Conservation (phyloP, 768 basidiomycete genomes). For the Lanmaoa rubissima region DNA sequence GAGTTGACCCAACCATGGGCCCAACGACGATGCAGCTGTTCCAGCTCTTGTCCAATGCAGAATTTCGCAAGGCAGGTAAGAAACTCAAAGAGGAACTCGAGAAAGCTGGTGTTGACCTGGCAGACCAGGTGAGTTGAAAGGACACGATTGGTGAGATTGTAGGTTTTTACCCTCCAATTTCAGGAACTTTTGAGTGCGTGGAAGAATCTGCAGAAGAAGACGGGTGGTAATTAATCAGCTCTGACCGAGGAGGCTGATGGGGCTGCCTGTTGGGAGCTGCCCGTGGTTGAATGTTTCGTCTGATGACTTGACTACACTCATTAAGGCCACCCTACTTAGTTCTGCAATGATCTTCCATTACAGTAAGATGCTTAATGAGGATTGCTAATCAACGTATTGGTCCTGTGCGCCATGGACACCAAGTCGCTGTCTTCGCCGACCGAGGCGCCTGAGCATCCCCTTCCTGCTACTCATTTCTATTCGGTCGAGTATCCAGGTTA, state of each 20-base stretch:
- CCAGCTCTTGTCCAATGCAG: constrained; percentile 49
- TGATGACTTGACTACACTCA: not conserved
- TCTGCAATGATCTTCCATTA: not conserved
- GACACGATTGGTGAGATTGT: not conserved
- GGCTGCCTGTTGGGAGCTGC: not conserved
- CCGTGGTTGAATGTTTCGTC: not conserved
- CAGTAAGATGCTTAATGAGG: not conserved
- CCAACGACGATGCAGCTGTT: constrained; percentile 55
- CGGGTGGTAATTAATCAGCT: constrained; percentile 15
- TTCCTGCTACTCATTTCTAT: constrained; percentile 64
- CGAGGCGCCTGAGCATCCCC: constrained; percentile 39
- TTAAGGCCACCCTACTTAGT: not conserved
- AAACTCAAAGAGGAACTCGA: constrained; percentile 48
- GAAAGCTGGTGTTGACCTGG: constrained; percentile 60
- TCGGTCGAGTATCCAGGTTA: constrained; percentile 93
- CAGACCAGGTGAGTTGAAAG: constrained; percentile 44
- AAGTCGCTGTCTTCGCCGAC: constrained; percentile 10
- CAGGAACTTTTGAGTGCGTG: constrained; percentile 48
- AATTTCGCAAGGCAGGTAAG: constrained; percentile 49
- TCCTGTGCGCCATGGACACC: constrained; percentile 7
- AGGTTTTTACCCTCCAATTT: not conserved
- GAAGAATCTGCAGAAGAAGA: constrained; percentile 35
- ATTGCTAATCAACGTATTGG: constrained; percentile 7
- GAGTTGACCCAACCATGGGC: constrained; percentile 45
- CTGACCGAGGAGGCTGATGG: not conserved